Evolutionary conservation across 176 grass and related monocot species (phyloP).

Genomic region (Raddia guianensis): DNA sequence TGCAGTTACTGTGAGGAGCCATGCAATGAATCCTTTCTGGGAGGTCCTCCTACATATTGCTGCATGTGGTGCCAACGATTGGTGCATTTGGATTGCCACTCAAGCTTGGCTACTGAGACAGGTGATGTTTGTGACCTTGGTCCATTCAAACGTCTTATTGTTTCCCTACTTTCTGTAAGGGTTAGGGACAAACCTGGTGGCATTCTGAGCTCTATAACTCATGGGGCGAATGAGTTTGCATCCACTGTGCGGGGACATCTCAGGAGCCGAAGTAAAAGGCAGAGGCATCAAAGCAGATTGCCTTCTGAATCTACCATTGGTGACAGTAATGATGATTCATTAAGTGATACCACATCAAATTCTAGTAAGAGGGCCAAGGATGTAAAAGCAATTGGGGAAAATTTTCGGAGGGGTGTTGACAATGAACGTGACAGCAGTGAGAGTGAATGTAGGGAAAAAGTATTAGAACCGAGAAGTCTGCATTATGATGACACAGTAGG

Average conservation of each 20-base stretch:
- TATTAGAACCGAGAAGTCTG: background rate
- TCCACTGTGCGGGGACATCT: constrained; percentile 67
- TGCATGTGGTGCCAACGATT: constrained; percentile 91
- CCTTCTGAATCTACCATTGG: constrained; percentile 41
- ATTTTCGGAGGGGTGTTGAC: constrained; percentile 41
- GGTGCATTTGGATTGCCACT: constrained; percentile 91
- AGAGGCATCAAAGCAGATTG: constrained; percentile 43
- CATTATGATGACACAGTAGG: constrained; percentile 32
- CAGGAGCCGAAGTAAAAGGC: constrained; percentile 52
- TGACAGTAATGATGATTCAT: constrained; percentile 52
- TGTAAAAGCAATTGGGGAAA: constrained; percentile 25
- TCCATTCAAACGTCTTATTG: constrained; percentile 67
- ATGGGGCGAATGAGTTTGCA: constrained; percentile 83
- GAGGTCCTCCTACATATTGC: constrained; percentile 69
- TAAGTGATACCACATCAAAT: constrained; percentile 39
- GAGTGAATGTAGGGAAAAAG: constrained; percentile 41
- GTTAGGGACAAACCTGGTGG: constrained; percentile 42
- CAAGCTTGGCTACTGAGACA: constrained; percentile 66
- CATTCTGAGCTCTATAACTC: constrained; percentile 72
- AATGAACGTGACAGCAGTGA: constrained; percentile 46
- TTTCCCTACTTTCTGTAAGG: constrained; percentile 78
- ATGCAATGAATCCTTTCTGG: constrained; percentile 70
- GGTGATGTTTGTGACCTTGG: constrained; percentile 84
- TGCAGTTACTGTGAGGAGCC: constrained; percentile 76
- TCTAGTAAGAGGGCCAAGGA: constrained; percentile 33